phyloP scores from a whole-genome alignment of 352 stramenopile genomes.

The Phytophthora fragariaefolia region DNA sequence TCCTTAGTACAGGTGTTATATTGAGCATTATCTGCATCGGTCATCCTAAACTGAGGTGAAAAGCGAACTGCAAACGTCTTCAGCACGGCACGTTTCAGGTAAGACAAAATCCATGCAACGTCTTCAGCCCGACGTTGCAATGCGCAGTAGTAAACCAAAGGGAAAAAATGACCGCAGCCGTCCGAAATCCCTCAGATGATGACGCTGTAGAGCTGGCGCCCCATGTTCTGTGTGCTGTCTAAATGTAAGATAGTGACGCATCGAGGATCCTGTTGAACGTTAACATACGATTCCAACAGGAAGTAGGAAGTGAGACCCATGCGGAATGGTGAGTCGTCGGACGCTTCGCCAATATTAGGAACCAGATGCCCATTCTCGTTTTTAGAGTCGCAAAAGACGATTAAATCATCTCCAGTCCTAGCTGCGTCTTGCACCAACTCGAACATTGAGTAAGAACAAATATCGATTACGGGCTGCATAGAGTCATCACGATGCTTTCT shows the following conservation, averaged over 20 bases:
- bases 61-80: neutral
- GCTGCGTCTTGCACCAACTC: neutral
- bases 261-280: neutral
- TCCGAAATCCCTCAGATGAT: neutral
- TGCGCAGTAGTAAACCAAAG: neutral
- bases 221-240: neutral
- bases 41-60: neutral
- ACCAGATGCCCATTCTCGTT: neutral
- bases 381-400: neutral
- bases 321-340: neutral
- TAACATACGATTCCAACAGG: neutral
- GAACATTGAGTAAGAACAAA: neutral
- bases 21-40: neutral
- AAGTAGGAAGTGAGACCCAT: neutral
- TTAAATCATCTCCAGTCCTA: neutral
- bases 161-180: neutral
- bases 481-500: neutral
- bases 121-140: neutral
- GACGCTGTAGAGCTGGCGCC: neutral
- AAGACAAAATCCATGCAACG: neutral
- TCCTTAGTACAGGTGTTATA: neutral
- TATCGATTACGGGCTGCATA: neutral
- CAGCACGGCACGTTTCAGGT: neutral
- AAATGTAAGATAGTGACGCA: neutral
- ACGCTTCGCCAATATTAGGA: neutral